These are phyloP conservation scores for Rhododendron griersonianum DNA, from an alignment of 148 eudicot genomes.

Conservation along the genomic window DNA sequence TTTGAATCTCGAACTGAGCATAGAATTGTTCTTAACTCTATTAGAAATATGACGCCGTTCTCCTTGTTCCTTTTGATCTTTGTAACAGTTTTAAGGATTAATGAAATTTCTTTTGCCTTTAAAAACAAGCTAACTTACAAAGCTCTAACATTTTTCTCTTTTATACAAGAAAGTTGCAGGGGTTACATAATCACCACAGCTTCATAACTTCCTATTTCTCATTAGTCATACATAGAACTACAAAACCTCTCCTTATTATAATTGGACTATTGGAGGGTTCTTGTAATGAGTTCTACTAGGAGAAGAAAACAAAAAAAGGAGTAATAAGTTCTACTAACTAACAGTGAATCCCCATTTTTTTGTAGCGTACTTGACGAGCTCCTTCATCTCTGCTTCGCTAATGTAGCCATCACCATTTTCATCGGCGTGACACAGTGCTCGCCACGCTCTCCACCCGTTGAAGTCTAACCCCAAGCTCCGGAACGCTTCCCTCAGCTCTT, in stretches of 20 bases:
- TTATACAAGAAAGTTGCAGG: not conserved
- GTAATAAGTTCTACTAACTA: not conserved
- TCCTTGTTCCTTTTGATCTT: too few species aligned
- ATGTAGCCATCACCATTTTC: slow-evolving; percentile 3
- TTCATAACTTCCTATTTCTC: too few species aligned
- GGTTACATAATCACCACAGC: not conserved
- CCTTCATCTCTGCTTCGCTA: not conserved
- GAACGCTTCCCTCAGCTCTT: not conserved
- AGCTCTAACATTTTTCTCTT: too few species aligned
- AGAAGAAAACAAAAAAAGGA: too few species aligned
- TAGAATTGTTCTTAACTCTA: too few species aligned
- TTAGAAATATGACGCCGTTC: too few species aligned
- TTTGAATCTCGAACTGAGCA: too few species aligned
- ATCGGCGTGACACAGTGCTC: not conserved
- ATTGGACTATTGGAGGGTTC: not conserved
- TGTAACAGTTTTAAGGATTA: too few species aligned
- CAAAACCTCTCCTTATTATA: not conserved
- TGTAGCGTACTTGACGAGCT: not conserved
- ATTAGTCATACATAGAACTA: not conserved
- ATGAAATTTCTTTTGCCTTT: too few species aligned
- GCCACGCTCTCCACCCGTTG: not conserved
- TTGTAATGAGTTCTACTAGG: not conserved
- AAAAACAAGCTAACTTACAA: too few species aligned
- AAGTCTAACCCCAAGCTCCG: not conserved
- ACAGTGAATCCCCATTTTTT: not conserved